Evolutionary conservation across 164 flowering plant genomes (phyloP).

Genomic region (grape (Vitis vinifera)): ASM3070453v1 NC_081811.1:27118001-27118500

Average conservation of each 20-base stretch:
- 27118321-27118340: not conserved
- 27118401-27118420: not conserved
- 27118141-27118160: not conserved
- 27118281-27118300: constrained; percentile 75
- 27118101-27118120: no score
- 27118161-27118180: constrained; percentile 13
- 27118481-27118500: constrained; percentile 28
- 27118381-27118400: not conserved
- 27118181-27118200: constrained; percentile 34
- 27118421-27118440: not conserved
- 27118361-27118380: not conserved
- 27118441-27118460: not conserved
- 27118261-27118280: constrained; percentile 76
- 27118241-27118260: constrained; percentile 52
- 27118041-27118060: no score
- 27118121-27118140: not conserved
- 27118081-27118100: no score
- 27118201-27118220: constrained; percentile 19
- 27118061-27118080: no score
- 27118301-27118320: constrained; percentile 46
- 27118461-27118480: not conserved
- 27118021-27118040: no score
- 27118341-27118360: constrained; percentile 1
- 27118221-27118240: constrained; percentile 24
- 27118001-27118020: no score